These are phyloP conservation scores for Arthroderma sp. DNA, from an alignment of 2,329 filamentous ascomycete species.

Conservation along the genomic window DNA sequence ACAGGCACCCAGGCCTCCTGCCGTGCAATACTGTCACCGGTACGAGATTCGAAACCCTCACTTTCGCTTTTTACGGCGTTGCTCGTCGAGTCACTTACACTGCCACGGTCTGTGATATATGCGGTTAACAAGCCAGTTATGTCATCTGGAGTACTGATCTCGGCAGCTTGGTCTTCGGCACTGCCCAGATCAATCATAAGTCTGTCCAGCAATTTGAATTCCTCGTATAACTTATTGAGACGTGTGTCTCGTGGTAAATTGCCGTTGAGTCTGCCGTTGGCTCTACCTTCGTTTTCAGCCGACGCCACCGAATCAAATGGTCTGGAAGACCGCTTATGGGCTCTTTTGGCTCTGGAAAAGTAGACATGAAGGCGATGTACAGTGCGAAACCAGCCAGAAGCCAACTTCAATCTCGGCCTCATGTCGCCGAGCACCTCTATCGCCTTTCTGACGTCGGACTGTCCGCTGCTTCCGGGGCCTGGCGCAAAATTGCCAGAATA, in stretches of 20 bases:
- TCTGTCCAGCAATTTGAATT: conserved; percentile 30
- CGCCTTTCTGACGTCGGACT: conserved; percentile 23
- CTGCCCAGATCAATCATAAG: conserved; percentile 27
- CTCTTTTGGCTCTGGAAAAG: conserved; percentile 27
- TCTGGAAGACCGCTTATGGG: conserved; percentile 24
- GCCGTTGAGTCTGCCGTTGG: neutral
- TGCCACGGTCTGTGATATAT: conserved; percentile 20
- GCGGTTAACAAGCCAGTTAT: conserved; percentile 12
- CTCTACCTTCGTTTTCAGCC: neutral
- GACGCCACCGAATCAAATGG: conserved; percentile 16
- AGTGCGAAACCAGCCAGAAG: conserved; percentile 31
- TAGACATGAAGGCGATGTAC: conserved; percentile 30
- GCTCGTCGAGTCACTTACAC: conserved; percentile 27
- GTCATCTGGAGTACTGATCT: conserved; percentile 20
- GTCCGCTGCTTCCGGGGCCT: conserved; percentile 11
- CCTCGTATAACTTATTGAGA: conserved; percentile 22
- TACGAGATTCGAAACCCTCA: conserved; percentile 18
- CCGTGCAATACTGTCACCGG: conserved; percentile 20
- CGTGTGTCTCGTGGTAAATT: conserved; percentile 21
- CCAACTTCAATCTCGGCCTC: conserved; percentile 29
- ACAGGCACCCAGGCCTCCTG: conserved; percentile 32
- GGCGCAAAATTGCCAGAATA: conserved; percentile 10
- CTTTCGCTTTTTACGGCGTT: conserved; percentile 30
- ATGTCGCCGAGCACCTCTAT: conserved; percentile 29
- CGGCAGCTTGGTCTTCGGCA: conserved; percentile 27